phyloP scores from a whole-genome alignment of 2,329 filamentous ascomycete genomes.

The Colletotrichum melonis region DNA sequence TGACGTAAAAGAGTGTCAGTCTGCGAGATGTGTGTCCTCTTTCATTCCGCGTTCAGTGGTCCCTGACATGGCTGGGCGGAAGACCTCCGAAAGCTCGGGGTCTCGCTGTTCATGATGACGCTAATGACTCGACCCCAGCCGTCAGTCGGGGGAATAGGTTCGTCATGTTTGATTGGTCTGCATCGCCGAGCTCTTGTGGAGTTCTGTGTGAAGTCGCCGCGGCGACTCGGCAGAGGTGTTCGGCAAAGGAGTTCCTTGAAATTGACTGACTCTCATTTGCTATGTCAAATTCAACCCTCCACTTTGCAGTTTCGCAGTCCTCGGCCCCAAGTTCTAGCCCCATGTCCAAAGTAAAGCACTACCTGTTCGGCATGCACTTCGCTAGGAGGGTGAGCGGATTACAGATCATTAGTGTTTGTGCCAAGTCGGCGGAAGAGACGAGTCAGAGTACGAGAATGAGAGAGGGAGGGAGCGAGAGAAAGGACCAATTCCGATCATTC shows the following conservation, averaged over 20 bases:
- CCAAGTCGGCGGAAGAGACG: conserved; percentile 7
- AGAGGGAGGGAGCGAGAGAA: background rate
- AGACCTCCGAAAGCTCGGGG: conserved; percentile 5
- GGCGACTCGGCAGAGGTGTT: conserved; percentile 28
- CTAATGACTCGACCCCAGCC: conserved; percentile 24
- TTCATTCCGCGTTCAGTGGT: conserved; percentile 19
- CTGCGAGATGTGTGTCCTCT: background rate
- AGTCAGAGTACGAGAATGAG: conserved; percentile 5
- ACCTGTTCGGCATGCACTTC: background rate
- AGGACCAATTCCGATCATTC: conserved; percentile 9
- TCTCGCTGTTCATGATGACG: background rate
- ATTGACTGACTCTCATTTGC: conserved; percentile 31
- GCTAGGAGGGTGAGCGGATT: background rate
- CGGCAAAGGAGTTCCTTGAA: conserved; percentile 12
- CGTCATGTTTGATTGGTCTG: background rate
- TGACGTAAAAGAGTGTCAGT: background rate
- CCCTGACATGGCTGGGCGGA: background rate
- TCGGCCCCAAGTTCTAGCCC: background rate
- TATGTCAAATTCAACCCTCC: conserved; percentile 23
- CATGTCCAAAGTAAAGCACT: background rate
- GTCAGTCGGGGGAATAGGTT: conserved; percentile 6
- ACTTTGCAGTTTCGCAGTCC: background rate
- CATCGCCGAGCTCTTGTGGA: conserved; percentile 17
- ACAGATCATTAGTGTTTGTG: background rate
- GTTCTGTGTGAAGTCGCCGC: background rate